Evolutionary conservation across 495 filamentous ascomycete species (phyloP).

Genomic region (Neurospora sp.): DNA sequence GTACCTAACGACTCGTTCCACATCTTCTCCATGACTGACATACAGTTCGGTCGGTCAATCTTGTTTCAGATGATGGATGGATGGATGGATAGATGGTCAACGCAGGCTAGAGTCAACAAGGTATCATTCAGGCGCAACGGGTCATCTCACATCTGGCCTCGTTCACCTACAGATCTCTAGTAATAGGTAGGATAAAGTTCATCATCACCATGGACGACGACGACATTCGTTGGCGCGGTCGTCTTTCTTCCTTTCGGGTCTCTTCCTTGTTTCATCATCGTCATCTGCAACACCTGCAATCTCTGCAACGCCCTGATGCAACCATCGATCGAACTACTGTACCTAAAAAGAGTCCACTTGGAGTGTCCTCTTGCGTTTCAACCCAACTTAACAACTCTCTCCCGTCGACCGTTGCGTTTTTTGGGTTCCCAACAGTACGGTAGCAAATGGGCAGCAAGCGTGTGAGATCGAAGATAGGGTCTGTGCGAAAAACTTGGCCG

Average conservation of each 20-base stretch:
- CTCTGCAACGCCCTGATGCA: neutral
- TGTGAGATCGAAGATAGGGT: neutral
- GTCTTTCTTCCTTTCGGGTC: neutral
- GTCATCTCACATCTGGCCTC: neutral
- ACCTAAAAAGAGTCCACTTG: neutral
- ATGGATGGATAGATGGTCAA: neutral
- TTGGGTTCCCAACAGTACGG: neutral
- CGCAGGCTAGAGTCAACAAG: neutral
- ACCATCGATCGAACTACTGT: neutral
- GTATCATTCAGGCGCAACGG: neutral
- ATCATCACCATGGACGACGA: neutral
- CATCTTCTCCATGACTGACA: neutral
- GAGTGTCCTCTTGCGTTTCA: conserved; percentile 1
- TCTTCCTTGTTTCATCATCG: neutral
- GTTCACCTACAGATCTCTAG: neutral
- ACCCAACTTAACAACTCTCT: conserved; percentile 1
- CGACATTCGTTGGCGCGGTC: neutral
- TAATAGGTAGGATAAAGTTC: neutral
- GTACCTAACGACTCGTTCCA: neutral
- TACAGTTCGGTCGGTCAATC: neutral
- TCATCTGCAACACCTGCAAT: neutral
- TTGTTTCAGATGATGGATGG: neutral
- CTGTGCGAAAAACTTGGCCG: neutral
- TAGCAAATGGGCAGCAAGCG: neutral
- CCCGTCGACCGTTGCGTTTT: neutral